phyloP scores from a whole-genome alignment of 192 early-diverging fungal species.

The Coemansia sp. region DNA sequence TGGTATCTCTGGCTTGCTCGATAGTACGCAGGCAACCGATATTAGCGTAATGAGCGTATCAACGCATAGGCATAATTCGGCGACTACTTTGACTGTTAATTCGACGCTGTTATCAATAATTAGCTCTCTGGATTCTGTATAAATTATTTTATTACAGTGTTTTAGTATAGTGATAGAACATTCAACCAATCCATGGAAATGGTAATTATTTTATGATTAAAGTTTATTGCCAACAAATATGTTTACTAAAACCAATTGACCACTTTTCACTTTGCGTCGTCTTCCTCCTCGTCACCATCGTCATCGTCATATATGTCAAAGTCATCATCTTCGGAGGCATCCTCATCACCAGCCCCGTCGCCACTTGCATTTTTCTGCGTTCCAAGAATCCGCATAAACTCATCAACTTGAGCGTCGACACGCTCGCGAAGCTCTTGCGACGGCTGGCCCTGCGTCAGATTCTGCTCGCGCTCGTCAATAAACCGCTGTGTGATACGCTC shows the following conservation, averaged over 20 bases:
- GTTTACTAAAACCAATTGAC: too few species aligned
- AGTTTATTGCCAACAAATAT: too few species aligned
- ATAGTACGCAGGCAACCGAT: neutral
- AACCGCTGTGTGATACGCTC: slow-evolving; percentile 7
- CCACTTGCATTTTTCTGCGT: neutral
- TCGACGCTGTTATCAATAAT: slow-evolving; percentile 25
- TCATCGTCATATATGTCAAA: slow-evolving; percentile 29
- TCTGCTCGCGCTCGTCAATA: slow-evolving; percentile 21
- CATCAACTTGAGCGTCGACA: slow-evolving; percentile 30
- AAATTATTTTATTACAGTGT: neutral
- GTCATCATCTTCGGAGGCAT: slow-evolving; percentile 11
- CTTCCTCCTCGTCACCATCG: neutral
- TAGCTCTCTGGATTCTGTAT: slow-evolving; percentile 10
- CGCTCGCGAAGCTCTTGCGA: slow-evolving; percentile 24
- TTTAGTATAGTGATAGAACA: too few species aligned
- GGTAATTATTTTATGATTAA: neutral
- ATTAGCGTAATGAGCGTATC: neutral
- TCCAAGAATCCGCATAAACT: slow-evolving; percentile 34
- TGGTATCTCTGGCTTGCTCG: neutral
- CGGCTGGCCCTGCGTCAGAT: slow-evolving; percentile 7
- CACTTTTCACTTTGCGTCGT: neutral
- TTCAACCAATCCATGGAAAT: neutral
- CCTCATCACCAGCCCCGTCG: neutral
- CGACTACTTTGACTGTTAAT: slow-evolving; percentile 10
- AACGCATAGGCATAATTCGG: neutral